Evolutionary conservation across 2,329 filamentous ascomycete species (phyloP).

Genomic region (Rhynchosporium agropyri): DNA sequence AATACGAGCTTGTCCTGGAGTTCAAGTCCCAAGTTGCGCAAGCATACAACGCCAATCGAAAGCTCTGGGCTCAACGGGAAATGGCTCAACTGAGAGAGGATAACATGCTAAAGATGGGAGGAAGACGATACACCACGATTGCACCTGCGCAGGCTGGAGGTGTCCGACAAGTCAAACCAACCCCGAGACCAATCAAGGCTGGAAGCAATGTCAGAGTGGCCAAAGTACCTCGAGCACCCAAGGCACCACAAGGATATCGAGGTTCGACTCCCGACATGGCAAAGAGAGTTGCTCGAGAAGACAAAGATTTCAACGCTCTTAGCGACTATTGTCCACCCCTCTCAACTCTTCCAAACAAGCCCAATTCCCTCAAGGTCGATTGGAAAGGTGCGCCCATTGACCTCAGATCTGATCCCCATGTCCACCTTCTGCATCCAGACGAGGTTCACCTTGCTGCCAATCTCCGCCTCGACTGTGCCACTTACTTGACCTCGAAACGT

Average conservation of each 20-base stretch:
- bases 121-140: slow-evolving; percentile 35
- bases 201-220: slow-evolving; percentile 8
- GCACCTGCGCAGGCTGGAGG: slow-evolving; percentile 34
- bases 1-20: slow-evolving; percentile 56
- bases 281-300: slow-evolving; percentile 69
- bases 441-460: slow-evolving; percentile 77
- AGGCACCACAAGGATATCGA: slow-evolving; percentile 23
- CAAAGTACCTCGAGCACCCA: slow-evolving; percentile 24
- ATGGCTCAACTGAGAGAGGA: slow-evolving; percentile 38
- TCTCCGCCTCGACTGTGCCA: slow-evolving; percentile 81
- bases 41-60: slow-evolving; percentile 35
- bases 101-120: slow-evolving; percentile 30
- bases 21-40: slow-evolving; percentile 56
- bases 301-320: slow-evolving; percentile 76
- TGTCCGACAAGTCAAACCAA: slow-evolving; percentile 23
- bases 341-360: slow-evolving; percentile 64
- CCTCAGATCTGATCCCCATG: slow-evolving; percentile 71
- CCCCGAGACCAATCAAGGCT: slow-evolving; percentile 15
- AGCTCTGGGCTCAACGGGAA: slow-evolving; percentile 38
- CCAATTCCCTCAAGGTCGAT: slow-evolving; percentile 77
- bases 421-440: slow-evolving; percentile 72
- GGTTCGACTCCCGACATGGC: slow-evolving; percentile 41
- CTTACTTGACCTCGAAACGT: slow-evolving; percentile 90
- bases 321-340: slow-evolving; percentile 73
- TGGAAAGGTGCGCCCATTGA: slow-evolving; percentile 85